Base-by-base conservation (phyloP, 768 basidiomycete species). In the Dentipellis fragilis region DNA sequence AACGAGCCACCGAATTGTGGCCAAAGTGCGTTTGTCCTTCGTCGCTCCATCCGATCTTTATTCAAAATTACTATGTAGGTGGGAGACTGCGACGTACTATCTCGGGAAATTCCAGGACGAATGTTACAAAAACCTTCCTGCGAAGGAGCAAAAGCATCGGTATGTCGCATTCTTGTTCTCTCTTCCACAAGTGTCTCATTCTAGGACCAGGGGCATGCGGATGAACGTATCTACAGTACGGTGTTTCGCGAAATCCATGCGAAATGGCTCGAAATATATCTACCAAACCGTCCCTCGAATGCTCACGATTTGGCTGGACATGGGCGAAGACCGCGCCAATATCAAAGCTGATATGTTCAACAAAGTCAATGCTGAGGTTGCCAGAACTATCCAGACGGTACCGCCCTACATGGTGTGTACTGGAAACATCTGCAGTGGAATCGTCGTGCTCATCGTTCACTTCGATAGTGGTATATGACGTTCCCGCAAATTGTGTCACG, bases 401-500 rank as follows among this genome's bases (percentile, higher is more conserved):
- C 88, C 94, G 0, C 75, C 77, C 1, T 97, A 89, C 71, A 94
- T 94, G 74, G 94, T 83, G 53, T 57, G 72, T 55, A 9, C 14
- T n/a, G 10, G 5, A 17, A 54, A 35, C 46, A 29, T 51, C 53
- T 10, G 45, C 52, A 21, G 46, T 17, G 16, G 6, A 34, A 17
- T 21, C 57, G 42, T 21, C 57, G 42, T 21, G 51, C 10, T 53
- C 23, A 46, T 61, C 45, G 54, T 29, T 6, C 3, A 45, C 60
- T 4, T 58, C 48, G 52, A 14, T 49, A 98, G 93, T 98, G 95
- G 93, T 88, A 84, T 62, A 93, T 89, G 0, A 94, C 93, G 1
- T 94, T 97, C 59, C 93, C 94, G 3, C 96, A 98, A 74, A 90
- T 98, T 52, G 92, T 94, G 12, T 98, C 95, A 12, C 83, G 96